phyloP scores from a whole-genome alignment of 1,284 basidiomycete genomes.

The Anthracocystis walkeri region DNA sequence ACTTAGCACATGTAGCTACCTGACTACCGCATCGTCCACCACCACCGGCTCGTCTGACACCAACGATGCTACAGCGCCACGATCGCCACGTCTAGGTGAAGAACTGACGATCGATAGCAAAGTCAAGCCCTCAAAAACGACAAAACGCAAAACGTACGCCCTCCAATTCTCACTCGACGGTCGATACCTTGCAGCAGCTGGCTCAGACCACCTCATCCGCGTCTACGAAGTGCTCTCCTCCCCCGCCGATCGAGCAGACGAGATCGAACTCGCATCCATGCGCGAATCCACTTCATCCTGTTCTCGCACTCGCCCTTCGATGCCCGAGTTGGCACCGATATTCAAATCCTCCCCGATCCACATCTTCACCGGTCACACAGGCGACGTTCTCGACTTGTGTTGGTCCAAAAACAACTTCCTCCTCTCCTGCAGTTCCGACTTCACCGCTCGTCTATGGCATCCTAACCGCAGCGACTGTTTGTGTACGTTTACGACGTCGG shows the following conservation, averaged over 20 bases:
- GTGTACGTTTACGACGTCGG: constrained; percentile 69
- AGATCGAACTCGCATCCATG: constrained; percentile 28
- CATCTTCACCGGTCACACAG: constrained; percentile 66
- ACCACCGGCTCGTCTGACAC: constrained; percentile 13
- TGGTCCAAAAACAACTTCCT: constrained; percentile 71
- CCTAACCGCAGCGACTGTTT: constrained; percentile 67
- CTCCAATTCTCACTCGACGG: constrained; percentile 69
- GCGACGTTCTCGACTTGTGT: constrained; percentile 69
- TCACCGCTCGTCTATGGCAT: constrained; percentile 71
- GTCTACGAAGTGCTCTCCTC: constrained; percentile 56
- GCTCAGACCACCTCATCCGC: constrained; percentile 68
- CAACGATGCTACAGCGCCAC: constrained; percentile 10
- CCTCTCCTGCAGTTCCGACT: constrained; percentile 70
- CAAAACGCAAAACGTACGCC: constrained; percentile 65
- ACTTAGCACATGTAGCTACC: constrained; percentile 22
- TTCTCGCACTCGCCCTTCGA: background rate
- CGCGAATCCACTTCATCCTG: background rate
- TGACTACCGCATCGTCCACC: constrained; percentile 14
- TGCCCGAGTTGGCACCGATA: constrained; percentile 37
- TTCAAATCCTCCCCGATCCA: constrained; percentile 60
- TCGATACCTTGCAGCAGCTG: constrained; percentile 68
- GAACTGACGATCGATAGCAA: constrained; percentile 6
- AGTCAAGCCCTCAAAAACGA: constrained; percentile 13
- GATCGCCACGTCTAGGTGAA: constrained; percentile 26
- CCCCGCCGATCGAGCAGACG: constrained; percentile 36